Evolutionary conservation across 2,329 filamentous ascomycete genomes (phyloP), one percentile per base, ranked within the genome.

Genomic region (Golovinomyces cichoracearum): DNA sequence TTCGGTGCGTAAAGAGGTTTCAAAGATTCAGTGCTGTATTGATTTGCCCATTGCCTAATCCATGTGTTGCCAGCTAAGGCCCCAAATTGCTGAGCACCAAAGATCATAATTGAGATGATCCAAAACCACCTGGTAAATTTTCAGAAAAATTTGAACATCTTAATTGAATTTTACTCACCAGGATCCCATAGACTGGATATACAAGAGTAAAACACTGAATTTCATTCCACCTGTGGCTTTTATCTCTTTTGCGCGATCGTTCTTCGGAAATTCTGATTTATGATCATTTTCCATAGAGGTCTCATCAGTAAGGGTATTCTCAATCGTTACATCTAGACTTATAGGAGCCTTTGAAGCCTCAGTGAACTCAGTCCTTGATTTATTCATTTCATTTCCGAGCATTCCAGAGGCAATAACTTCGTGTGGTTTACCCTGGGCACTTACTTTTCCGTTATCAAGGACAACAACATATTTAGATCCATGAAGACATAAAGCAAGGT

Each of bases 1-100:
- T 52, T 52, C 7, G 57, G 15, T 31, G 50, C 48, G 21, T 56
- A 46, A 50, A 52, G 46, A 10, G 45, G 25, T 29, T 42, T 49
- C 1, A 53, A 37, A 13, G 46, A 46, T 46, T 60, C 55, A 10
- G 51, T 53, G 50, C 70, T 71, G 60, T 95, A 95, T 51, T 90
- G 80, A 61, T 94, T 93, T 15, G 88, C 81, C 90, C 90, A 98
- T 61, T 88, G 70, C 56, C 83, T 75, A 57, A 98, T 93, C 90
- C 90, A 98, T 47, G 94, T 65, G 57, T 90, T 94, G 31, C 85
- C 92, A 0, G 80, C 83, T 2, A 95, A 80, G 22, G 81, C 81
- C 3, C 81, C 80, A 29, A 93, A 62, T 61, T 98, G 90, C 60
- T 94, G 86, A 41, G 80, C 66, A 25, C 71, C 70, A 59, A 98